Conservation (phyloP, 2,329 filamentous ascomycete species). For the Colletotrichum somersetense region DNA sequence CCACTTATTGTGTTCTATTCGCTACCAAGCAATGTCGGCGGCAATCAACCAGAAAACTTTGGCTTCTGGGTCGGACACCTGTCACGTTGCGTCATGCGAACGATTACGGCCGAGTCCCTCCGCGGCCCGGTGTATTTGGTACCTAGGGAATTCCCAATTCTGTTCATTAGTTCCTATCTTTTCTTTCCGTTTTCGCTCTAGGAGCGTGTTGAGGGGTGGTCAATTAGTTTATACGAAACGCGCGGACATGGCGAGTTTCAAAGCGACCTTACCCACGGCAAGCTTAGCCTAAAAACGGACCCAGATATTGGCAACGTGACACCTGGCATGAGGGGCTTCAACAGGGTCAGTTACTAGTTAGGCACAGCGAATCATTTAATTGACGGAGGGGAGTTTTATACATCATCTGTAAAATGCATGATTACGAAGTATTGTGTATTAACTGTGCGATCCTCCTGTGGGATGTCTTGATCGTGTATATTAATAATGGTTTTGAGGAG, state of each 20-base stretch:
- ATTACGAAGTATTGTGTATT: not conserved
- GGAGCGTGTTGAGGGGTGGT: not conserved
- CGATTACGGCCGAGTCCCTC: constrained; percentile 21
- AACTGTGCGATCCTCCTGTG: fast-evolving
- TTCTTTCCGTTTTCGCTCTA: not conserved
- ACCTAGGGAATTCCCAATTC: not conserved
- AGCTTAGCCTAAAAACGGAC: not conserved
- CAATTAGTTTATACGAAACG: constrained; percentile 31
- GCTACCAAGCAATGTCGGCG: not conserved
- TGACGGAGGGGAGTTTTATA: not conserved
- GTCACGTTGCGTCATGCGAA: constrained; percentile 19
- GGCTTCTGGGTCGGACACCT: not conserved
- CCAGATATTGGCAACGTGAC: no score
- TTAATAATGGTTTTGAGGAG: no score
- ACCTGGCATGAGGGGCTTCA: no score
- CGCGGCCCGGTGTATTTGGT: constrained; percentile 25
- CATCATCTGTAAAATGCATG: not conserved
- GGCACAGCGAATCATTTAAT: not conserved
- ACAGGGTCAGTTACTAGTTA: not conserved
- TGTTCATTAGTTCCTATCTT: not conserved
- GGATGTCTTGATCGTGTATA: no score
- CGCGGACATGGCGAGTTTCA: constrained; percentile 19
- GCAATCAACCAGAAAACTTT: not conserved
- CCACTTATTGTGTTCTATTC: not conserved
- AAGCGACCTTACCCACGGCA: constrained; percentile 20